Percentiles rank a stretch among this genome's conserved stretches.
These are phyloP conservation scores for Echites panduratus DNA, from an alignment of 257 asterid genomes.

Conservation along the genomic window DNA sequence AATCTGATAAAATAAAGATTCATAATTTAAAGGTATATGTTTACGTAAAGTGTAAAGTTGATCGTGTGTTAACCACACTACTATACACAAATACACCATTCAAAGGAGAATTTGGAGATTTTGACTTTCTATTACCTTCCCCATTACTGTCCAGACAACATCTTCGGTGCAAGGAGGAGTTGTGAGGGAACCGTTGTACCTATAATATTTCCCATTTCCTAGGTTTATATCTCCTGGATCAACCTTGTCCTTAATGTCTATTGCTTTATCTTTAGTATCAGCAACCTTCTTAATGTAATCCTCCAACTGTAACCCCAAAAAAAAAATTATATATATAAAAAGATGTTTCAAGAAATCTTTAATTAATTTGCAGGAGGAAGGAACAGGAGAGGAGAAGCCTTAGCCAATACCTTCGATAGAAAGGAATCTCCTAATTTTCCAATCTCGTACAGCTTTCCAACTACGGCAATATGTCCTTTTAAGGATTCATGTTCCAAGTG, in stretches of 20 bases:
- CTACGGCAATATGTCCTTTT: slow-evolving; percentile 44
- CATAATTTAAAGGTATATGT: too few relatives aligned
- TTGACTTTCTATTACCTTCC: too few relatives aligned
- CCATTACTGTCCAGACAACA: too few relatives aligned
- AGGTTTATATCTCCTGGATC: slow-evolving; percentile 34
- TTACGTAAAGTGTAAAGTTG: too few relatives aligned
- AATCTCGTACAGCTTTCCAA: slow-evolving; percentile 53
- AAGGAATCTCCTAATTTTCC: slow-evolving; percentile 50
- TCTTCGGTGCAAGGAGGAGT: too few relatives aligned
- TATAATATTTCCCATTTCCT: slow-evolving; percentile 43
- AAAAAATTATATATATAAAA: neutral
- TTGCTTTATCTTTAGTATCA: slow-evolving; percentile 20
- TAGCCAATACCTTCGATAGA: slow-evolving; percentile 42
- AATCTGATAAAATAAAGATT: neutral
- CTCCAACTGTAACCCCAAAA: slow-evolving; percentile 27
- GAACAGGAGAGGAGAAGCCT: neutral
- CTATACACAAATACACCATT: too few relatives aligned
- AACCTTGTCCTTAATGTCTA: slow-evolving; percentile 19
- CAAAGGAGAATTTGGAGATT: too few relatives aligned
- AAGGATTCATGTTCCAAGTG: slow-evolving; percentile 61
- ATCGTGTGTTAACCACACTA: too few relatives aligned
- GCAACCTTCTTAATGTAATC: slow-evolving; percentile 16
- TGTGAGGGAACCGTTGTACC: too few relatives aligned
- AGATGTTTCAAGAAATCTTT: neutral
- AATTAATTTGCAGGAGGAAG: too few relatives aligned